Conservation (phyloP, 106 monocot species). For the Dendrobium nobile region DNA sequence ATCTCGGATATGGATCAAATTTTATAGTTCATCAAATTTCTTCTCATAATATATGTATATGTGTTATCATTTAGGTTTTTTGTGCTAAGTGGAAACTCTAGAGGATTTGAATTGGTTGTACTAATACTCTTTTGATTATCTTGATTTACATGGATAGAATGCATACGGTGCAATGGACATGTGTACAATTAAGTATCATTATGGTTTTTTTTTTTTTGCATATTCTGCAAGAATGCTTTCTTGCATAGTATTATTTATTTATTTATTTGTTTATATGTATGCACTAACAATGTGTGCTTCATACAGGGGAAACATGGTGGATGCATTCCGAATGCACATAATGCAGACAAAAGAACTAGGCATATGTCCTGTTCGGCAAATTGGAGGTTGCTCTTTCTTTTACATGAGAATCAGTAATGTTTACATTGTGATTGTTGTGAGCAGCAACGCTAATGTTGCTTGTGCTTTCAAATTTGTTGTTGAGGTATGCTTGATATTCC, state of each 20-base stretch:
- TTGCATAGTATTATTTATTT: neutral
- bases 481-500: slow-evolving; percentile 49
- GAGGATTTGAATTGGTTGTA: neutral
- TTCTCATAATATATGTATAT: neutral
- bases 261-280: neutral
- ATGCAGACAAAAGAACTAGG: slow-evolving; percentile 99
- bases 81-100: neutral
- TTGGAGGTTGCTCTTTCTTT: slow-evolving; percentile 95
- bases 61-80: neutral
- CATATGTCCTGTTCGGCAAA: slow-evolving; percentile 91
- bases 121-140: neutral
- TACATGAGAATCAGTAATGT: slow-evolving; percentile 99
- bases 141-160: neutral
- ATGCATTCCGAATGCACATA: slow-evolving; percentile 95
- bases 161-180: neutral
- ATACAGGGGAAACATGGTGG: slow-evolving; percentile 94
- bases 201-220: neutral
- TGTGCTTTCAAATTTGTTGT: slow-evolving; percentile 99
- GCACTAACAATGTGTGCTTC: neutral
- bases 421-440: slow-evolving; percentile 97
- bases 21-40: neutral
- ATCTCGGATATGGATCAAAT: neutral
- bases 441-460: slow-evolving; percentile 98
- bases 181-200: neutral
- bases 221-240: neutral